phyloP scores from a whole-genome alignment of 2,329 filamentous ascomycete species.

The Botryotinia globosa region DNA sequence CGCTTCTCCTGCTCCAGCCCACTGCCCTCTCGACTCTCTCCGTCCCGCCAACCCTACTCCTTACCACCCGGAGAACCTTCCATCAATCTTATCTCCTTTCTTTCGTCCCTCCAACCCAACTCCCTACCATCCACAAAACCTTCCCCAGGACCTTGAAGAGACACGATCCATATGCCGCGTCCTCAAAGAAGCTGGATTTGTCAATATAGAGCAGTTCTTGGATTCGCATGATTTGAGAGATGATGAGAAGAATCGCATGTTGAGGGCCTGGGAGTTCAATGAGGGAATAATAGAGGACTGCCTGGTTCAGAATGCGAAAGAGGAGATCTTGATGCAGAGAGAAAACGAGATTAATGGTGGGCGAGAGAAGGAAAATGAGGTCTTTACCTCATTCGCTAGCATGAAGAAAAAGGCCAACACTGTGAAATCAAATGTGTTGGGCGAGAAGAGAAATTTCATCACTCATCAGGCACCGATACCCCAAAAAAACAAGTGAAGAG shows the following conservation, averaged over 20 bases:
- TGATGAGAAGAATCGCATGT: not conserved
- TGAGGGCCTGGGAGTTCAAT: not conserved
- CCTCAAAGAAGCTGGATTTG: not conserved
- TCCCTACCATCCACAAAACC: not conserved
- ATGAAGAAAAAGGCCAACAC: not conserved
- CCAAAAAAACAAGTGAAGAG: not conserved
- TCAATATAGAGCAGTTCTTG: not conserved
- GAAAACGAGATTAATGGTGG: not conserved
- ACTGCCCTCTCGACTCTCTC: not conserved
- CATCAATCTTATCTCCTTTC: not conserved
- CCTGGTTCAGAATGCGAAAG: not conserved
- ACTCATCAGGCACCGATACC: not conserved
- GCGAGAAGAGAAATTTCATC: not conserved
- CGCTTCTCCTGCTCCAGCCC: not conserved
- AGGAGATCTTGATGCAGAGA: not conserved
- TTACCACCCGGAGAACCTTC: not conserved
- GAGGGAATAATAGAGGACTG: not conserved
- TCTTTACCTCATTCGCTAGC: not conserved
- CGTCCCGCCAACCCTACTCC: not conserved
- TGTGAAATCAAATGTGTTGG: not conserved
- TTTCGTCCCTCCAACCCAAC: not conserved
- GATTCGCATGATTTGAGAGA: not conserved
- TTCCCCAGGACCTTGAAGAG: not conserved
- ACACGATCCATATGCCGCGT: not conserved
- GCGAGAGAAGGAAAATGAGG: not conserved